These are phyloP conservation scores for Epichloe typhina DNA, from an alignment of 2,329 filamentous ascomycete species.

Conservation along the genomic window DNA sequence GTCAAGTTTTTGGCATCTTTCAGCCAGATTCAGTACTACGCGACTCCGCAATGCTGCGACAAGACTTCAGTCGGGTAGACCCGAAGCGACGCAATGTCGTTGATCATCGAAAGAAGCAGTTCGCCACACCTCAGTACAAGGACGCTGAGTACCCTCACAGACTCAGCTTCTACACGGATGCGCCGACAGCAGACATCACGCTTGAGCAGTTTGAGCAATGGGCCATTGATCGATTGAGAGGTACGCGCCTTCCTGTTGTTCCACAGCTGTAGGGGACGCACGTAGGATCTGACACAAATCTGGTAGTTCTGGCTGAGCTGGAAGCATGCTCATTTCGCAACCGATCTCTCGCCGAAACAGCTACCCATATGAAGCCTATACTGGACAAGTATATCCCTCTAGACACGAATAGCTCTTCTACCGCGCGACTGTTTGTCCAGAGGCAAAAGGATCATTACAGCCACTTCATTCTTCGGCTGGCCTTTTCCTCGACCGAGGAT, in stretches of 20 bases:
- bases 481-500: slow-evolving; percentile 86
- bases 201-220: slow-evolving; percentile 98
- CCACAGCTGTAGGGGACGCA: not conserved
- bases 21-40: not conserved
- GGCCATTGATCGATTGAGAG: slow-evolving; percentile 83
- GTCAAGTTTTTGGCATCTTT: not conserved
- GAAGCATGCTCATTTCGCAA: slow-evolving; percentile 96
- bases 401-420: slow-evolving; percentile 56
- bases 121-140: slow-evolving; percentile 63
- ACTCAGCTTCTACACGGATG: slow-evolving; percentile 80
- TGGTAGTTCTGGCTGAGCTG: slow-evolving; percentile 65
- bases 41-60: slow-evolving; percentile 30
- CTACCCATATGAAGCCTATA: slow-evolving; percentile 69
- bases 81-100: slow-evolving; percentile 65
- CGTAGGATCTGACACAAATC: not conserved
- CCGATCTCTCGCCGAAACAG: slow-evolving; percentile 69
- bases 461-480: slow-evolving; percentile 89
- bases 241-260: slow-evolving; percentile 28
- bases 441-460: slow-evolving; percentile 94
- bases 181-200: slow-evolving; percentile 86
- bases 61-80: slow-evolving; percentile 40
- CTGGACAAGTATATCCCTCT: slow-evolving; percentile 80
- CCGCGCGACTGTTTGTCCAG: slow-evolving; percentile 50
- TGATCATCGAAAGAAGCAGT: slow-evolving; percentile 77
- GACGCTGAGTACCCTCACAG: slow-evolving; percentile 70